Percentiles rank a stretch among this genome's conserved stretches.
Conservation (phyloP, 441 rosid species). For the Geranium incanum region DNA sequence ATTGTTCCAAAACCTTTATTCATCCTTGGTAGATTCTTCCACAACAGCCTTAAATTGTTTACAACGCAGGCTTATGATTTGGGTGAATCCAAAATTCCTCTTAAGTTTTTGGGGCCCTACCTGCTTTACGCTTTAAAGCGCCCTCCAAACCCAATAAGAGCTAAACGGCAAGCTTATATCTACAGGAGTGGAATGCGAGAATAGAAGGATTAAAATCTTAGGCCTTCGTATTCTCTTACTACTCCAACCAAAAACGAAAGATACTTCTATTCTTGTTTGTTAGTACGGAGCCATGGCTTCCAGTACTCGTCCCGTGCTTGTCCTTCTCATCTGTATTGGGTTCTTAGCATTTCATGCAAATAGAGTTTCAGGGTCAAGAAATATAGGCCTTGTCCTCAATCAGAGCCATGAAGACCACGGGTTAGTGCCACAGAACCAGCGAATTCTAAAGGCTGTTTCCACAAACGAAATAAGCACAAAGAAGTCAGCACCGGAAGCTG, state of each 20-base stretch:
- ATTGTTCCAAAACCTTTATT: slow-evolving; percentile 44
- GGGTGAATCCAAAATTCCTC: slow-evolving; percentile 55
- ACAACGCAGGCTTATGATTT: slow-evolving; percentile 46
- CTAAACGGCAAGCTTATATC: slow-evolving; percentile 49
- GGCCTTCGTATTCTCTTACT: slow-evolving; percentile 33
- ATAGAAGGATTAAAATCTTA: slow-evolving; percentile 33
- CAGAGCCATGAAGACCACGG: slow-evolving; percentile 28
- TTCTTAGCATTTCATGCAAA: slow-evolving; percentile 39
- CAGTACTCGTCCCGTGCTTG: slow-evolving; percentile 34
- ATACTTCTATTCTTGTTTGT: slow-evolving; percentile 38
- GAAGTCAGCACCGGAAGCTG: slow-evolving; percentile 29
- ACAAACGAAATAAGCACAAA: slow-evolving; percentile 30
- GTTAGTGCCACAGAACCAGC: slow-evolving; percentile 26
- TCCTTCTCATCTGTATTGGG: slow-evolving; percentile 48
- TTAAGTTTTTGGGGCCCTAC: slow-evolving; percentile 41
- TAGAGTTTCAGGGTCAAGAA: slow-evolving; percentile 38
- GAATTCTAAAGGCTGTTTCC: slow-evolving; percentile 34
- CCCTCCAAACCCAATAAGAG: slow-evolving; percentile 48
- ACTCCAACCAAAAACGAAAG: slow-evolving; percentile 31
- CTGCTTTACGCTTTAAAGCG: slow-evolving; percentile 62
- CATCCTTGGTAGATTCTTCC: slow-evolving; percentile 69
- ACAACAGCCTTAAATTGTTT: slow-evolving; percentile 62
- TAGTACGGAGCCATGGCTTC: slow-evolving; percentile 40
- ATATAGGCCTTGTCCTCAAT: slow-evolving; percentile 28
- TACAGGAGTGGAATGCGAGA: slow-evolving; percentile 48